phyloP scores from a whole-genome alignment of 306 rosid genomes.

The Prunus dulcis region DNA sequence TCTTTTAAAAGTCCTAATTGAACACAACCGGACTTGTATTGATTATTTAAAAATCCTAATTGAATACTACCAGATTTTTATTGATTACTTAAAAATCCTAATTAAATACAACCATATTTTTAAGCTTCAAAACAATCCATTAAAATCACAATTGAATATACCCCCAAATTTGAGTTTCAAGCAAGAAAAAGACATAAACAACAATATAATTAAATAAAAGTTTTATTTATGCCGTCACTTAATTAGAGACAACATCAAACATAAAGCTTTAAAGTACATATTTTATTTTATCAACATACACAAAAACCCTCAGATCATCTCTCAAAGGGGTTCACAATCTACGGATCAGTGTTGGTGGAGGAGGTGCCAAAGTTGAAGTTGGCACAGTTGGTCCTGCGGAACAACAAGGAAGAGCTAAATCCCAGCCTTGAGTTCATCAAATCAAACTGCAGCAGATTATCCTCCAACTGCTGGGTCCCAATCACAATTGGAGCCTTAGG shows the following conservation, averaged over 20 bases:
- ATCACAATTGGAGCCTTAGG: slow-evolving; percentile 31
- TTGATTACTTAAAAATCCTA: too few relatives aligned
- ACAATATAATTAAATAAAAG: neutral
- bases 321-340: neutral
- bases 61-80: too few relatives aligned
- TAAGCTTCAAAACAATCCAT: too few relatives aligned
- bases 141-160: too few relatives aligned
- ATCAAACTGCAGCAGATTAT: slow-evolving; percentile 40
- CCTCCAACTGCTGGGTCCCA: slow-evolving; percentile 47
- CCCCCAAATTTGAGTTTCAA: neutral
- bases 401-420: slow-evolving; percentile 28
- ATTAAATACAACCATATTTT: too few relatives aligned
- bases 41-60: too few relatives aligned
- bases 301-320: neutral
- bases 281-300: neutral
- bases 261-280: neutral
- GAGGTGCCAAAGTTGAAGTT: slow-evolving; percentile 25
- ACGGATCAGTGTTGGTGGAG: neutral
- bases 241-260: neutral
- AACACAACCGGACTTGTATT: too few relatives aligned
- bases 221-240: neutral
- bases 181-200: neutral
- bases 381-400: slow-evolving; percentile 36
- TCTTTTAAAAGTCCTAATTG: too few relatives aligned
- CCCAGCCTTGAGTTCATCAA: slow-evolving; percentile 43